Conservation (phyloP, 2,329 filamentous ascomycete species). For the Clarireedia homoeocarpa region DNA sequence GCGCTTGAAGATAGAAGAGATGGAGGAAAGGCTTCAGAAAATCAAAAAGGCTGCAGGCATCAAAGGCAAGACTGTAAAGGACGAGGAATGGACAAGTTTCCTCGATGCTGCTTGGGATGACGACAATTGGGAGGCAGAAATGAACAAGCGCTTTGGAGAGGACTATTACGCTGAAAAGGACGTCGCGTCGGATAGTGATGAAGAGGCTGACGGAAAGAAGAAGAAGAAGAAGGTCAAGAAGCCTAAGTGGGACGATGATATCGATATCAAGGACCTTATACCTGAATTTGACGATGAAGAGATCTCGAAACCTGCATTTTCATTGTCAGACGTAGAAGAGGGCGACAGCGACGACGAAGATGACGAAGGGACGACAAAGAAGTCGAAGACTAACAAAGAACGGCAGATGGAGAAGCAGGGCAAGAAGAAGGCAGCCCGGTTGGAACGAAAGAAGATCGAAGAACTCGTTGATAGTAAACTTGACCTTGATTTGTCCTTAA, state of each 20-base stretch:
- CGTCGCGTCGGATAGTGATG: conserved; percentile 54
- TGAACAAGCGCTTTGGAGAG: conserved; percentile 82
- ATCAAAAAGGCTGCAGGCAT: conserved; percentile 86
- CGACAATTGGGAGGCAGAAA: conserved; percentile 82
- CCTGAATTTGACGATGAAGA: conserved; percentile 71
- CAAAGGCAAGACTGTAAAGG: conserved; percentile 54
- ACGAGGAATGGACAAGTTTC: conserved; percentile 78
- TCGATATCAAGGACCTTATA: conserved; percentile 88
- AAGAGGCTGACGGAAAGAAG: conserved; percentile 35
- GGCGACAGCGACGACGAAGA: conserved; percentile 36
- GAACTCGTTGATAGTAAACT: conserved; percentile 77
- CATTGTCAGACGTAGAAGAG: conserved; percentile 45
- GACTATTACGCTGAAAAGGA: conserved; percentile 75
- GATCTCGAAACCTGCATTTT: conserved; percentile 41
- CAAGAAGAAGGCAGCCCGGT: conserved; percentile 64
- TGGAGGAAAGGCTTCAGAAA: conserved; percentile 76
- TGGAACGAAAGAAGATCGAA: conserved; percentile 77
- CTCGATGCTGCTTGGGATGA: conserved; percentile 86
- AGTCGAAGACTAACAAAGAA: conserved; percentile 53
- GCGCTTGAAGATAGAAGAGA: conserved; percentile 84
- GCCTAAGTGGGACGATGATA: conserved; percentile 92
- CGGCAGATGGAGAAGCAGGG: conserved; percentile 50
- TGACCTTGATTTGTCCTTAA: conserved; percentile 59
- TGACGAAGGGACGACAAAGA: conserved; percentile 36
- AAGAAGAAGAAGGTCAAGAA: conserved; percentile 66